Percentiles rank a stretch among this genome's conserved stretches.
Conservation (phyloP, 2,329 filamentous ascomycete species). For the Pseudogymnoascus sp. region DNA sequence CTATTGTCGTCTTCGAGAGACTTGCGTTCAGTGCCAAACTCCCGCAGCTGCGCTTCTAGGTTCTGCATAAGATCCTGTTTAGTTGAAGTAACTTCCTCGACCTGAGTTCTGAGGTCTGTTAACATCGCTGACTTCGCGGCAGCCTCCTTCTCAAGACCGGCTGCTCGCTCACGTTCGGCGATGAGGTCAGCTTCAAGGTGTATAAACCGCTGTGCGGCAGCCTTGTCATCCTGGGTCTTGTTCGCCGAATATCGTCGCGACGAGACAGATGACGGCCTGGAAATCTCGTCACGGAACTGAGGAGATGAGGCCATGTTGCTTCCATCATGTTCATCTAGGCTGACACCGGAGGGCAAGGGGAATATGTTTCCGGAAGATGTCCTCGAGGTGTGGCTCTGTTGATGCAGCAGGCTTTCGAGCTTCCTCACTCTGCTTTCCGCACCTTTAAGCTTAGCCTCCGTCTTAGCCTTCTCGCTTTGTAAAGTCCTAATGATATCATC, state of each 20-base stretch:
- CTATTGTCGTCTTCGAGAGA: conserved; percentile 74
- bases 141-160: conserved; percentile 62
- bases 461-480: conserved; percentile 71
- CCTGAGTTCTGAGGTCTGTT: conserved; percentile 54
- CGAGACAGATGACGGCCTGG: conserved; percentile 50
- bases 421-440: conserved; percentile 84
- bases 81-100: conserved; percentile 81
- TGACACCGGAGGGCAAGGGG: conserved; percentile 35
- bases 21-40: conserved; percentile 78
- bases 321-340: conserved; percentile 41
- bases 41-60: conserved; percentile 82
- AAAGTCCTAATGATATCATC: conserved; percentile 70
- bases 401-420: conserved; percentile 84
- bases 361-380: conserved; percentile 48
- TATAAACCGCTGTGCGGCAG: conserved; percentile 51
- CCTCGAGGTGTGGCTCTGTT: conserved; percentile 57
- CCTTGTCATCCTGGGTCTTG: conserved; percentile 50
- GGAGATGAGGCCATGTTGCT: conserved; percentile 24
- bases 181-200: conserved; percentile 70
- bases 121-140: conserved; percentile 47
- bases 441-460: conserved; percentile 68
- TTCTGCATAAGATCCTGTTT: conserved; percentile 93
- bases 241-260: conserved; percentile 54
- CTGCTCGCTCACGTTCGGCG: conserved; percentile 60
- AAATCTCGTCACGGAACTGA: conserved; percentile 34